These are phyloP conservation scores for Cyberlindnera euphorbiiphila DNA, from an alignment of 805 yeast genomes.

Conservation along the genomic window DNA sequence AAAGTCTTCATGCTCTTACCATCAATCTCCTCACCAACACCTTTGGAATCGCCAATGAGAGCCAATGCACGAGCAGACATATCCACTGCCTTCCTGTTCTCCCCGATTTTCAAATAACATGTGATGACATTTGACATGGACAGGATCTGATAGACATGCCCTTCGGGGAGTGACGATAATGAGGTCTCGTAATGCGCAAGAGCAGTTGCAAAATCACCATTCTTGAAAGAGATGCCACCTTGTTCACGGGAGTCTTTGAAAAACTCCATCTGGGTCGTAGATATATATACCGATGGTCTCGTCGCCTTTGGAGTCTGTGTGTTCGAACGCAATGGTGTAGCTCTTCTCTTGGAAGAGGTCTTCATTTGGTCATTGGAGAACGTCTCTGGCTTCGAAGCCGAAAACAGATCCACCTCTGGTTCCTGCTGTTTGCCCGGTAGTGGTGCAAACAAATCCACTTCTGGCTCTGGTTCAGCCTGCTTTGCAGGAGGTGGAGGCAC, in stretches of 20 bases:
- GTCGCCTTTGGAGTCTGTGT: conserved; percentile 2
- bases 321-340: conserved; percentile 3
- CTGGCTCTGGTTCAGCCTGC: conserved; percentile 9
- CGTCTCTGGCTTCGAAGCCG: conserved; percentile 3
- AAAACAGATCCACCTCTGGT: conserved; percentile 13
- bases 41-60: conserved; percentile 34
- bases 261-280: conserved; percentile 28
- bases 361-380: conserved; percentile 24
- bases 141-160: conserved; percentile 63
- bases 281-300: conserved; percentile 15
- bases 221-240: conserved; percentile 62
- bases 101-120: conserved; percentile 64
- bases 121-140: conserved; percentile 74
- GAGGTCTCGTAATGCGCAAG: conserved; percentile 54
- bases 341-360: conserved; percentile 22
- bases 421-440: conserved; percentile 8
- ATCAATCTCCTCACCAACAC: conserved; percentile 41
- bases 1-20: conserved; percentile 61
- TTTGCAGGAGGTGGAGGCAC: conserved; percentile 5
- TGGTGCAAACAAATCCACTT: conserved; percentile 22
- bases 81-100: conserved; percentile 39
- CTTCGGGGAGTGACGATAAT: conserved; percentile 52
- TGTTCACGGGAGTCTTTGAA: conserved; percentile 46
- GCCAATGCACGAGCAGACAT: conserved; percentile 30
- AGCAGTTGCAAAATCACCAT: conserved; percentile 81